These are phyloP conservation scores for Sclerotinia minor DNA, from an alignment of 2,329 filamentous ascomycete genomes.

Conservation along the genomic window DNA sequence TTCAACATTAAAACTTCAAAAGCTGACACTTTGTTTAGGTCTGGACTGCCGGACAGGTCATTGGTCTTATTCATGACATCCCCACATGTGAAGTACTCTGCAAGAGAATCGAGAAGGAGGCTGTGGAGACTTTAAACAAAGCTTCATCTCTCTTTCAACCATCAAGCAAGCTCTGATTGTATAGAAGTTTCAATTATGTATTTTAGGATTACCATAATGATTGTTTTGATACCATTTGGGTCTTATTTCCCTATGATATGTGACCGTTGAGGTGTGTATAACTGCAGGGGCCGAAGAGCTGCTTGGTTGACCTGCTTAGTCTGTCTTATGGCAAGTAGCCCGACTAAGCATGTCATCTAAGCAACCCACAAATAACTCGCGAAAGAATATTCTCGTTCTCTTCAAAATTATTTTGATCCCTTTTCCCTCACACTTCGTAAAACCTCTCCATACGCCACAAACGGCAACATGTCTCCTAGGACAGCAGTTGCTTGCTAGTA, in stretches of 20 bases:
- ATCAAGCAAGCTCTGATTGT: conserved; percentile 52
- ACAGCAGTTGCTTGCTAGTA: neutral
- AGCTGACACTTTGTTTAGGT: conserved; percentile 55
- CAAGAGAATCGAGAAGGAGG: conserved; percentile 74
- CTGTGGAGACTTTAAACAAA: conserved; percentile 63
- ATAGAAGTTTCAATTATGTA: conserved; percentile 14
- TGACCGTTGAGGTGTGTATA: neutral
- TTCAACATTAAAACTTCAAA: neutral
- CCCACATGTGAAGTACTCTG: conserved; percentile 71
- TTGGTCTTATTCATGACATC: conserved; percentile 82
- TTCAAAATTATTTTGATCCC: neutral
- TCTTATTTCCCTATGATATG: neutral
- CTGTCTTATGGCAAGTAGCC: neutral
- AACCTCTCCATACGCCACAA: neutral
- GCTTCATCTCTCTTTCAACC: conserved; percentile 57
- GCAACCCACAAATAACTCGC: neutral
- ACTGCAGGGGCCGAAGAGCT: neutral
- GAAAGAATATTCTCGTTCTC: neutral
- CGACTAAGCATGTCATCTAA: neutral
- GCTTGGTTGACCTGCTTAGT: neutral
- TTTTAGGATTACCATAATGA: conserved; percentile 21
- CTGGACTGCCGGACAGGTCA: conserved; percentile 96
- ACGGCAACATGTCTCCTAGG: neutral
- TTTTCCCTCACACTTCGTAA: neutral
- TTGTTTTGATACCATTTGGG: neutral